phyloP scores from a whole-genome alignment of 371 early-diverging fungal species.

The Haplosporangium sp. region DNA sequence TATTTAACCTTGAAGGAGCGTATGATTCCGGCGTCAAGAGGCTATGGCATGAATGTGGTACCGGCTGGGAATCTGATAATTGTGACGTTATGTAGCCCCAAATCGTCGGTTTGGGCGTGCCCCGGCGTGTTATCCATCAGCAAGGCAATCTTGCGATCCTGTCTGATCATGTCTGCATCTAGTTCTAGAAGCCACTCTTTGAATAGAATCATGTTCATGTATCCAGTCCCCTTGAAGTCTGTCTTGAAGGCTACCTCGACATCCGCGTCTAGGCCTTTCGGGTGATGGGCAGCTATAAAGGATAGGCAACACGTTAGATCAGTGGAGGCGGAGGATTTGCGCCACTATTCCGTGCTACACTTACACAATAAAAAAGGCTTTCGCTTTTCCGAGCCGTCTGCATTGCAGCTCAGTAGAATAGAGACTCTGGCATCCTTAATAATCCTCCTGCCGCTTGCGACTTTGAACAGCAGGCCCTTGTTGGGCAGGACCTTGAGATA shows the following conservation, averaged over 20 bases:
- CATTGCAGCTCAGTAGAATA: constrained; percentile 6
- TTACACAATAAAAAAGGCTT: constrained; percentile 5
- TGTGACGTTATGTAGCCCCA: not conserved
- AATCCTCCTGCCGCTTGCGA: not conserved
- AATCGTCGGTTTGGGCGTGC: not conserved
- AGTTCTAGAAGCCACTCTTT: constrained; percentile 1
- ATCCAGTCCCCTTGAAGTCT: constrained; percentile 1
- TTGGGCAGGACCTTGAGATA: constrained; percentile 4
- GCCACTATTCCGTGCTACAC: no score
- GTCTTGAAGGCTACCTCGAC: no score
- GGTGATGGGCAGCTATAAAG: not conserved
- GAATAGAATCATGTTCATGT: constrained; percentile 1
- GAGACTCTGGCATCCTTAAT: constrained; percentile 1
- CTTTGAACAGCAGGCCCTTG: not conserved
- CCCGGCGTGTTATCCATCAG: constrained; percentile 11
- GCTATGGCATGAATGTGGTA: no score
- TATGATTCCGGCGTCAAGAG: no score
- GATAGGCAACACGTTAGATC: no score
- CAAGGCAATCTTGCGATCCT: constrained; percentile 2
- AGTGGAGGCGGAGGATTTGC: no score
- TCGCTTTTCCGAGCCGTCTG: constrained; percentile 2
- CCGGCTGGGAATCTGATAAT: not conserved
- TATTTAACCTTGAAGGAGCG: constrained; percentile 6
- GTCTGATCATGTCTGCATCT: no score
- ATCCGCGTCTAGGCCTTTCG: not conserved